These are phyloP conservation scores for Colletotrichum eremochloae DNA, from an alignment of 2,329 filamentous ascomycete genomes.

Conservation along the genomic window DNA sequence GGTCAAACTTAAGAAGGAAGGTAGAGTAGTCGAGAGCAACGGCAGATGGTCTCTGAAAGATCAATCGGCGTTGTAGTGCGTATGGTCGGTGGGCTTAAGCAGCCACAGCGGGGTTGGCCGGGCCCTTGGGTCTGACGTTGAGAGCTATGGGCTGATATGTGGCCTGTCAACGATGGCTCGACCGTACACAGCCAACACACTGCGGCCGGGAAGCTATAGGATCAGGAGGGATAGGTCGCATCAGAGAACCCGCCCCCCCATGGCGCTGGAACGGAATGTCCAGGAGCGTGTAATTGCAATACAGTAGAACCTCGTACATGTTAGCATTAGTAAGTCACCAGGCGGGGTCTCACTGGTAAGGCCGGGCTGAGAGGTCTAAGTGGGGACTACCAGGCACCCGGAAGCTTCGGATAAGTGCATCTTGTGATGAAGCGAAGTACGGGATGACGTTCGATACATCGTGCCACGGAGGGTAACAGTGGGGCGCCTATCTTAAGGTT, in stretches of 20 bases:
- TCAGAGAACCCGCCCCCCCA: background rate
- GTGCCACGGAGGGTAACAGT: slow-evolving; percentile 20
- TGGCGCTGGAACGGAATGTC: background rate
- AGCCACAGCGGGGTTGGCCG: background rate
- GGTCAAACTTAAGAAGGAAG: slow-evolving; percentile 81
- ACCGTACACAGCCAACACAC: background rate
- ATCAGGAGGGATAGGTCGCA: background rate
- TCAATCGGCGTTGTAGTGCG: slow-evolving; percentile 56
- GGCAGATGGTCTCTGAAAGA: slow-evolving; percentile 59
- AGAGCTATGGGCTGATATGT: background rate
- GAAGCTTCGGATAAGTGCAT: slow-evolving; percentile 31
- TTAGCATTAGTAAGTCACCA: background rate
- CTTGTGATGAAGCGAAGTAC: slow-evolving; percentile 12
- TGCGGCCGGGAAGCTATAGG: background rate
- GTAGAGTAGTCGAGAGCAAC: slow-evolving; percentile 65
- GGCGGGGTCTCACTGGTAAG: background rate
- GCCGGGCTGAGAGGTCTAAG: background rate
- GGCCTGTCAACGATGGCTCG: background rate
- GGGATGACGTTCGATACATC: slow-evolving; percentile 14
- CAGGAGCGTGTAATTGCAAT: background rate
- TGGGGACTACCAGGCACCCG: background rate
- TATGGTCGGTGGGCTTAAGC: background rate
- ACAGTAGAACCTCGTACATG: background rate
- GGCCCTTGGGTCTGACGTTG: slow-evolving; percentile 10
- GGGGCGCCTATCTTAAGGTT: slow-evolving; percentile 2